A percentile compares a stretch with the other conserved stretches of the same genome.
Conservation (phyloP, 495 filamentous ascomycete species). For the Evansstolkia leycettana region DNA sequence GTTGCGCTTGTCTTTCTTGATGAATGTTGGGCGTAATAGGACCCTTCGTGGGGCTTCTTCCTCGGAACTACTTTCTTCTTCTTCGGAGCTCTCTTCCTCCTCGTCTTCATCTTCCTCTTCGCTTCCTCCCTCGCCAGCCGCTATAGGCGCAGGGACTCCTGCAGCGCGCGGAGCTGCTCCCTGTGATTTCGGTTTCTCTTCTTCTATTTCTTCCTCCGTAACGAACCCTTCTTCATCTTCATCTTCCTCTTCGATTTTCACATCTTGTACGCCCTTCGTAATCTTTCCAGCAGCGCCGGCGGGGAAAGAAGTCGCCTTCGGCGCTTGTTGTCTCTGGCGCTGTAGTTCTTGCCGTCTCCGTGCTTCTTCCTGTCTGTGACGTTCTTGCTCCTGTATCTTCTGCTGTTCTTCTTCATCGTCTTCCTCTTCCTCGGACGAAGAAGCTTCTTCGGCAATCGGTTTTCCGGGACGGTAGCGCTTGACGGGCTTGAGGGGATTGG, state of each 20-base stretch:
- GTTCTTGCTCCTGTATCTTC: slow-evolving; percentile 18
- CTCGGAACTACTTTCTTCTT: slow-evolving; percentile 50
- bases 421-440: slow-evolving; percentile 49
- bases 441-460: slow-evolving; percentile 51
- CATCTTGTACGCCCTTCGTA: slow-evolving; percentile 15
- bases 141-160: slow-evolving; percentile 1
- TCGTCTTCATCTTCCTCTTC: slow-evolving; percentile 37
- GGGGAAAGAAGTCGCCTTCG: slow-evolving; percentile 52
- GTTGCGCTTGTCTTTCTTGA: slow-evolving; percentile 68
- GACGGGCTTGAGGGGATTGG: slow-evolving; percentile 71
- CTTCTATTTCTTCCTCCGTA: slow-evolving; percentile 50
- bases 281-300: slow-evolving; percentile 24
- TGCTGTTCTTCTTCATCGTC: slow-evolving; percentile 39
- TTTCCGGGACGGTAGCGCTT: slow-evolving; percentile 78
- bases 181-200: no score
- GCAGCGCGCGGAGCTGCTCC: slow-evolving; percentile 20
- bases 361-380: slow-evolving; percentile 18
- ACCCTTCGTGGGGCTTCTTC: slow-evolving; percentile 65
- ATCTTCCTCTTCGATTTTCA: slow-evolving; percentile 20
- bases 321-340: slow-evolving; percentile 41
- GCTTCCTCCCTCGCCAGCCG: slow-evolving; percentile 44
- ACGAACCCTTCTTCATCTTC: slow-evolving; percentile 65
- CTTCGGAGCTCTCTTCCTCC: slow-evolving; percentile 32
- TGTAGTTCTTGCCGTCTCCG: slow-evolving; percentile 18
- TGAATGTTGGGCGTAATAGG: slow-evolving; percentile 81